Evolutionary conservation across 129 eudicot species (phyloP), one percentile per base, ranked within the genome.

Genomic region (Lonicera japonica): DNA sequence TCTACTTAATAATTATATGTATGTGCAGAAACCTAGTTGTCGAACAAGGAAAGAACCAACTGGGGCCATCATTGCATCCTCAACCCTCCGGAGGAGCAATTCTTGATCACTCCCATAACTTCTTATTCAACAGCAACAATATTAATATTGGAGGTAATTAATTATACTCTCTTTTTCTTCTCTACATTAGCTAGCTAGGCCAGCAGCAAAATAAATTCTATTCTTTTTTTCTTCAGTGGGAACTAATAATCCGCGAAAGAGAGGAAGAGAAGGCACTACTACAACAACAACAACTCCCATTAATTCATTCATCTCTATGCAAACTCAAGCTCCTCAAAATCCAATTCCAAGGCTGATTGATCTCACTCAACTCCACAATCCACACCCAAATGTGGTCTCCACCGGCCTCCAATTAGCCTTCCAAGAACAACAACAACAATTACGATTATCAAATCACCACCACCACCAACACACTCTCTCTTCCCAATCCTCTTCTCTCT

Each of bases 401-500:
- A 82, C 88, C 20, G 95, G 95, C 19, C 83, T 86, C 22, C 76
- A 77, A 2, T 65, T 86, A 66, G 70, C 95, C 39, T 86, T 82
- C 56, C 81, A 80, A 40, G 89, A 85, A 21, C 86, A 75, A 15
- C 79, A 75, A 46, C 81, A 80, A 18, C 65, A 63, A 24, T 60
- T 40, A 14, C 72, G 47, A 18, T 54, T 56, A 18, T 65, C 64
- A 19, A 76, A 70, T 16, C 82, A 60, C 10, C 74, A 73, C 15
- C 80, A 64, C 4, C 64, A 60, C 0, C 64, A 69, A 2, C 68
- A 29, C 25, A 52, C 75, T 47, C 45, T 66, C 10, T 67, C 83
- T 9, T 63, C 78, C 47, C 84, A 80, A 66, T 75, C 81, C 38
- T 77, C 86, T n/a, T 59, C 48, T 11, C 25, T 75, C 13, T 61